Evolutionary conservation across 2,329 filamentous ascomycete genomes (phyloP).

Genomic region (Epichloe glyceriae): DNA sequence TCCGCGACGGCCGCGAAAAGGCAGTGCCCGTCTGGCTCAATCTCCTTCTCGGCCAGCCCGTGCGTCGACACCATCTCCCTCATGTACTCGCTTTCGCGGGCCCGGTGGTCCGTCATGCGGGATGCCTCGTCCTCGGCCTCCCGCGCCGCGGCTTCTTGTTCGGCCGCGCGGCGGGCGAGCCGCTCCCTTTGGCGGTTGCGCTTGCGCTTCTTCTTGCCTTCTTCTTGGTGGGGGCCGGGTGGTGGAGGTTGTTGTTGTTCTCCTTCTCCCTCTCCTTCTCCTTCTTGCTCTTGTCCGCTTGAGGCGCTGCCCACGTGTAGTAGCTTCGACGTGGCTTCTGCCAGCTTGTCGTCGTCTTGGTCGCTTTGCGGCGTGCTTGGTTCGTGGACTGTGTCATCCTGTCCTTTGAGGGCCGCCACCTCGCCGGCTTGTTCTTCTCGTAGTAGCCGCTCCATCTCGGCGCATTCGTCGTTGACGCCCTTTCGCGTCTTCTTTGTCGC

Average conservation of each 20-base stretch:
- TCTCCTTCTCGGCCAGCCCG: slow-evolving; percentile 60
- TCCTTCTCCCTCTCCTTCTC: neutral
- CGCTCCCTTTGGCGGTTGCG: slow-evolving; percentile 86
- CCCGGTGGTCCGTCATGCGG: slow-evolving; percentile 58
- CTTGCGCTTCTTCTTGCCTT: slow-evolving; percentile 50
- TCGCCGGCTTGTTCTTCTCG: slow-evolving; percentile 56
- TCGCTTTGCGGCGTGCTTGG: neutral
- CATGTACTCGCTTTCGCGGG: slow-evolving; percentile 59
- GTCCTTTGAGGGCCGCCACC: slow-evolving; percentile 25
- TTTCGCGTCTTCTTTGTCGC: slow-evolving; percentile 79
- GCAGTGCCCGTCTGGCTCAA: slow-evolving; percentile 87
- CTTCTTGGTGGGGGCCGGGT: slow-evolving; percentile 7
- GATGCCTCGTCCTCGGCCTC: slow-evolving; percentile 65
- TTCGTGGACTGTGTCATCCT: neutral
- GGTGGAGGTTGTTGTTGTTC: neutral
- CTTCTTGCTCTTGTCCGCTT: neutral
- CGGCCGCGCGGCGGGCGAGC: slow-evolving; percentile 75
- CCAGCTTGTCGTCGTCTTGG: slow-evolving; percentile 6
- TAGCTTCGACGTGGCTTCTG: slow-evolving; percentile 2
- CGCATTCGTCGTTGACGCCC: slow-evolving; percentile 64
- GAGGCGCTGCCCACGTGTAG: neutral
- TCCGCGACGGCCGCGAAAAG: slow-evolving; percentile 58
- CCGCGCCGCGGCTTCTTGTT: slow-evolving; percentile 56
- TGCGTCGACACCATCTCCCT: slow-evolving; percentile 48
- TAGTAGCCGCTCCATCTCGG: slow-evolving; percentile 51